Conservation (phyloP, 2,329 filamentous ascomycete genomes). For the Pseudogymnoascus sp. region DNA sequence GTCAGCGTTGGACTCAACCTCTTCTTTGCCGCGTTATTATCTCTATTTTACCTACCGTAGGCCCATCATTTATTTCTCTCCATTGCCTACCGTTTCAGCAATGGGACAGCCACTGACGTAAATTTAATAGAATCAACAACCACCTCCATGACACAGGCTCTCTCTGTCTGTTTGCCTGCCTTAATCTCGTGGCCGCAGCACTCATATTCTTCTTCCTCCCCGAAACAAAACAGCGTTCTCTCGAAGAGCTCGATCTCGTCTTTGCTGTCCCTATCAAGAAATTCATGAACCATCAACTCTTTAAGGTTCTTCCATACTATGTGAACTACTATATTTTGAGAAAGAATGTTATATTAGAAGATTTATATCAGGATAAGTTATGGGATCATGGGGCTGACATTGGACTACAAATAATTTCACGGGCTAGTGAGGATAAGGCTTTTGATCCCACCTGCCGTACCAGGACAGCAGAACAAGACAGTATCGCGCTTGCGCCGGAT, state of each 20-base stretch:
- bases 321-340: neutral
- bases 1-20: constrained; percentile 41
- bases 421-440: neutral
- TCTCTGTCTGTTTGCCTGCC: constrained; percentile 37
- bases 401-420: neutral
- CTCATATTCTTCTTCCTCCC: constrained; percentile 41
- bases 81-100: constrained; percentile 13
- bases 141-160: constrained; percentile 28
- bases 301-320: neutral
- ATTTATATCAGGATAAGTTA: neutral
- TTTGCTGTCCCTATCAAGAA: constrained; percentile 30
- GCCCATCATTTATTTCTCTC: neutral
- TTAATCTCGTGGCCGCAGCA: constrained; percentile 39
- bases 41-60: constrained; percentile 30
- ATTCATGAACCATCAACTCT: constrained; percentile 24
- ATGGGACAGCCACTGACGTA: constrained; percentile 11
- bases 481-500: neutral
- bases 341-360: neutral
- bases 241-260: constrained; percentile 44
- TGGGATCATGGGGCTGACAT: neutral
- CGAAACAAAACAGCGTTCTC: constrained; percentile 43
- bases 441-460: neutral
- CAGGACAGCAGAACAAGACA: neutral
- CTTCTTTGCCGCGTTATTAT: constrained; percentile 38
- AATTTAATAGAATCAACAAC: constrained; percentile 16